Conservation (phyloP, 1,139 yeast species). For the Kodamaea ohmeri region DNA sequence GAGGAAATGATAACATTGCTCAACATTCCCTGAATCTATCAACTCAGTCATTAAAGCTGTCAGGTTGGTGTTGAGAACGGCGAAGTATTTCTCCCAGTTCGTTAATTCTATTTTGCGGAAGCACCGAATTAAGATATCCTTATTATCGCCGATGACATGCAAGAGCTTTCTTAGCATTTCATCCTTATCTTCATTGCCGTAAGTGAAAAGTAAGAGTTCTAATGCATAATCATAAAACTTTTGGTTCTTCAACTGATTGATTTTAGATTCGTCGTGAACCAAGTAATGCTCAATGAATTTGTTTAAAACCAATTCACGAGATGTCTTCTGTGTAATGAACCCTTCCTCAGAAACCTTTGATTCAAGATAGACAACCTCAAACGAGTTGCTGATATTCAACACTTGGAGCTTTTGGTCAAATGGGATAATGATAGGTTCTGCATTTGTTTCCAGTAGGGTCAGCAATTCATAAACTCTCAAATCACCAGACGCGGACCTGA, state of each 20-base stretch:
- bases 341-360: conserved; percentile 21
- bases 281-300: conserved; percentile 41
- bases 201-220: conserved; percentile 39
- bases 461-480: conserved; percentile 31
- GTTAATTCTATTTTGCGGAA: conserved; percentile 43
- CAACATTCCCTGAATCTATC: conserved; percentile 34
- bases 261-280: conserved; percentile 21
- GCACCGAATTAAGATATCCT: conserved; percentile 40
- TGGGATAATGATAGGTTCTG: conserved; percentile 29
- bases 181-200: conserved; percentile 24
- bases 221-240: conserved; percentile 38
- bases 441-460: conserved; percentile 31
- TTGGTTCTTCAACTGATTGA: conserved; percentile 29
- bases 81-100: conserved; percentile 41
- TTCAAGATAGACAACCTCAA: conserved; percentile 38
- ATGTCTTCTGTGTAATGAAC: conserved; percentile 20
- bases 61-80: conserved; percentile 35
- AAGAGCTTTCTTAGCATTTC: conserved; percentile 25
- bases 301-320: conserved; percentile 36
- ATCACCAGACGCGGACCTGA: conserved; percentile 26
- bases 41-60: conserved; percentile 38
- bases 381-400: conserved; percentile 9
- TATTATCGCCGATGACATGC: conserved; percentile 27
- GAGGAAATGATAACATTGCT: conserved; percentile 42
- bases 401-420: conserved; percentile 9